Evolutionary conservation across 2,329 filamentous ascomycete genomes (phyloP), one percentile per base, ranked within the genome.

Genomic region (Pestalotiopsis sp.): DNA sequence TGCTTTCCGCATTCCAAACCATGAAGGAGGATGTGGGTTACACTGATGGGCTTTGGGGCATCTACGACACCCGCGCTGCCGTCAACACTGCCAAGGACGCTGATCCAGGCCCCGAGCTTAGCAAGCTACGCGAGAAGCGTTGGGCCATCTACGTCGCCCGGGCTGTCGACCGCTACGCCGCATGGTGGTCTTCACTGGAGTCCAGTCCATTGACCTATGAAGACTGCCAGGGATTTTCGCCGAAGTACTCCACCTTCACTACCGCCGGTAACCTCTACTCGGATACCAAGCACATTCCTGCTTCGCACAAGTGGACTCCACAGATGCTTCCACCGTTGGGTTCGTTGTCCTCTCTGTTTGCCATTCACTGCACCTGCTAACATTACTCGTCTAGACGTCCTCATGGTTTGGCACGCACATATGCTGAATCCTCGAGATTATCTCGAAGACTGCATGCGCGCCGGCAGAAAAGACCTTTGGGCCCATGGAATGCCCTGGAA

Each of bases 391-490:
- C 78, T 49, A 84, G 92, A 95, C 79, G 88, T 95, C 0, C 79
- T 94, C 23, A 92, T 95, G 91, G 90, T 95, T 0, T 93, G 91
- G 90, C 93, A 95, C 77, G 83, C 91, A 0, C 92, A 93, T 75
- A 91, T 93, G 88, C 86, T 95, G 3, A 95, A 94, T 73, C 93
- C 93, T 0, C 84, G 91, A 56, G 83, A 82, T n/a, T 95, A 90
- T 75, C 85, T 94, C 3, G 92, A 95, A 74, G 93, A 95, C 76
- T 90, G 89, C 74, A 81, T 94, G 67, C 85, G 91, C 7, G 79
- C 83, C 36, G 88, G 87, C 0, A 72, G 84, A 2, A 82, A 83
- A 68, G 81, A 86, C 36, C 77, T 87, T 2, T 94, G 92, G 90
- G 80, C 82, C 1, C 83, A 85, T 0, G 87, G 88, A 0, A 84